Evolutionary conservation across 1,284 basidiomycete species (phyloP).

Genomic region (Apiotrichum brassicae): DNA sequence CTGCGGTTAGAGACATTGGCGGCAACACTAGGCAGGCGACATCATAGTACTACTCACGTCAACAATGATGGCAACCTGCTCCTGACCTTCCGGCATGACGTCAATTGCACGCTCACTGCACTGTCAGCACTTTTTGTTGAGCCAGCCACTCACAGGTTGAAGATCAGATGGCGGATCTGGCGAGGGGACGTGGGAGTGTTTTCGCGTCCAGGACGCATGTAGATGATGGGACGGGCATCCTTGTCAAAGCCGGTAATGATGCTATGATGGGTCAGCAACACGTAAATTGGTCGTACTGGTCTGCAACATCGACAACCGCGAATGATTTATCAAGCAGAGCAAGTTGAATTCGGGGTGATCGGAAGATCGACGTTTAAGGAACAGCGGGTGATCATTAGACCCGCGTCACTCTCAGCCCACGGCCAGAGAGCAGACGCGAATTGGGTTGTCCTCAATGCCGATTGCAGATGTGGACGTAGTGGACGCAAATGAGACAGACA

Average conservation of each 20-base stretch:
- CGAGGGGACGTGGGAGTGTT: slow-evolving; percentile 68
- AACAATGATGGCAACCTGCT: slow-evolving; percentile 71
- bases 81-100: slow-evolving; percentile 72
- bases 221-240: slow-evolving; percentile 72
- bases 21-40: not conserved
- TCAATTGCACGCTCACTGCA: slow-evolving; percentile 75
- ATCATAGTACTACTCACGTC: slow-evolving; percentile 48
- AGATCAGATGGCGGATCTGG: slow-evolving; percentile 74
- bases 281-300: too few species aligned
- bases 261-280: slow-evolving; percentile 49
- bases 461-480: too few species aligned
- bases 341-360: too few species aligned
- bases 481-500: too few species aligned
- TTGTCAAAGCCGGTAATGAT: slow-evolving; percentile 74
- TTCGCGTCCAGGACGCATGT: slow-evolving; percentile 75
- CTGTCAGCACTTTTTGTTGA: not conserved
- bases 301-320: too few species aligned
- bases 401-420: too few species aligned
- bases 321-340: too few species aligned
- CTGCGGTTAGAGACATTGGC: not conserved
- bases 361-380: too few species aligned
- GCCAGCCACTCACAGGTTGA: slow-evolving; percentile 57
- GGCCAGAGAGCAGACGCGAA: too few species aligned
- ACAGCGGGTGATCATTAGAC: too few species aligned
- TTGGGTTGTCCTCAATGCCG: too few species aligned